Conservation (phyloP, 306 rosid genomes). For the Cicer judaicum region DNA sequence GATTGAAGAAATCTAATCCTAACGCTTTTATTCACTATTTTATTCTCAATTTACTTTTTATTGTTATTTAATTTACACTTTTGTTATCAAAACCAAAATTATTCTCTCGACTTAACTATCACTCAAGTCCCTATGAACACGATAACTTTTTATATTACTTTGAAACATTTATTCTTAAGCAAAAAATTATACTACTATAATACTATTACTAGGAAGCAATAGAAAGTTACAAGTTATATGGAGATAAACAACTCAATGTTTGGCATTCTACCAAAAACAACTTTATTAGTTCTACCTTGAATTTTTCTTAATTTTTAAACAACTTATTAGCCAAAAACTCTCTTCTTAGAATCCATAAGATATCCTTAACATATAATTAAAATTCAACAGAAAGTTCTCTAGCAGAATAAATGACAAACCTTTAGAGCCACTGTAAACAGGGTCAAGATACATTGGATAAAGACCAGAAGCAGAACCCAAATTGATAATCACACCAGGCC, state of each 20-base stretch:
- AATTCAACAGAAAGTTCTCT: not conserved
- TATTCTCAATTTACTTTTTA: no score
- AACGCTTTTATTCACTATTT: no score
- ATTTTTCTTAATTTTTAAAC: not conserved
- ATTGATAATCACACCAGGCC: slow-evolving; percentile 86
- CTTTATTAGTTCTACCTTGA: slow-evolving; percentile 4
- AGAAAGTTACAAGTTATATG: not conserved
- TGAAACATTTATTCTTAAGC: no score
- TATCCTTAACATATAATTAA: not conserved
- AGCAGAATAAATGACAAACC: slow-evolving; percentile 58
- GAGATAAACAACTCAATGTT: slow-evolving; percentile 24
- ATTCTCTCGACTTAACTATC: no score
- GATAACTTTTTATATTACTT: no score
- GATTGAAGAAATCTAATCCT: no score
- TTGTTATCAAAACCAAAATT: no score
- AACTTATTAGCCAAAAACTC: slow-evolving; percentile 5
- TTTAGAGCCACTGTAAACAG: slow-evolving; percentile 83
- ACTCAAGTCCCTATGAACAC: no score
- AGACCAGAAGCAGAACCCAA: slow-evolving; percentile 93
- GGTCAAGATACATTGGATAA: slow-evolving; percentile 70
- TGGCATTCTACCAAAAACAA: not conserved
- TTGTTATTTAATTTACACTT: no score
- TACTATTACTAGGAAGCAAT: slow-evolving; percentile 10
- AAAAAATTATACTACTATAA: not conserved
- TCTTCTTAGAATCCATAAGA: slow-evolving; percentile 16